Conservation (phyloP, 2,329 filamentous ascomycete species). For the Triangularia setosa region DNA sequence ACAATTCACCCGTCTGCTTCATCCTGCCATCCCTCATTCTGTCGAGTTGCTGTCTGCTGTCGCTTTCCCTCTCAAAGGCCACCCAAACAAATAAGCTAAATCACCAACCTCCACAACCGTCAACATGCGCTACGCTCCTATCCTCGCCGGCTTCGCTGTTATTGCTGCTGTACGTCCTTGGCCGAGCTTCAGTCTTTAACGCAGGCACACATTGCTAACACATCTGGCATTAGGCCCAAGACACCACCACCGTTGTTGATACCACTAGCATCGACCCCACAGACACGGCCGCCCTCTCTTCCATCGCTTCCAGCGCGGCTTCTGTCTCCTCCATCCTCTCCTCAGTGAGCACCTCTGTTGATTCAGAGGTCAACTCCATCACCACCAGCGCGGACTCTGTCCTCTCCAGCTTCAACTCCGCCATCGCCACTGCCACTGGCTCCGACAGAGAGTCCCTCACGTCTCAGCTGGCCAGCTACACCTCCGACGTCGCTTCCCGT, state of each 20-base stretch:
- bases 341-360: slow-evolving; percentile 25
- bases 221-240: slow-evolving; percentile 25
- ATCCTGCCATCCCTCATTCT: not conserved
- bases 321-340: slow-evolving; percentile 20
- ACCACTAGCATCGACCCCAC: slow-evolving; percentile 9
- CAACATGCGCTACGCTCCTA: slow-evolving; percentile 43
- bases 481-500: slow-evolving; percentile 19
- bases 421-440: slow-evolving; percentile 29
- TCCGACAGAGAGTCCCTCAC: slow-evolving; percentile 28
- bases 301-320: slow-evolving; percentile 8
- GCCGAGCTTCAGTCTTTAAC: not conserved
- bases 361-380: slow-evolving; percentile 27
- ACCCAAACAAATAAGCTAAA: not conserved
- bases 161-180: slow-evolving; percentile 27
- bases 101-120: not conserved
- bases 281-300: slow-evolving; percentile 19
- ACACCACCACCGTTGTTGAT: slow-evolving; percentile 12
- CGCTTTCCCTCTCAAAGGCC: not conserved
- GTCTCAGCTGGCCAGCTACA: slow-evolving; percentile 27
- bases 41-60: not conserved
- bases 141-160: slow-evolving; percentile 38
- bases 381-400: slow-evolving; percentile 23
- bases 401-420: slow-evolving; percentile 28
- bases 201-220: not conserved
- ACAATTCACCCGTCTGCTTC: not conserved